phyloP scores from a whole-genome alignment of 2,329 filamentous ascomycete genomes.

The Phialophora verrucosa region DNA sequence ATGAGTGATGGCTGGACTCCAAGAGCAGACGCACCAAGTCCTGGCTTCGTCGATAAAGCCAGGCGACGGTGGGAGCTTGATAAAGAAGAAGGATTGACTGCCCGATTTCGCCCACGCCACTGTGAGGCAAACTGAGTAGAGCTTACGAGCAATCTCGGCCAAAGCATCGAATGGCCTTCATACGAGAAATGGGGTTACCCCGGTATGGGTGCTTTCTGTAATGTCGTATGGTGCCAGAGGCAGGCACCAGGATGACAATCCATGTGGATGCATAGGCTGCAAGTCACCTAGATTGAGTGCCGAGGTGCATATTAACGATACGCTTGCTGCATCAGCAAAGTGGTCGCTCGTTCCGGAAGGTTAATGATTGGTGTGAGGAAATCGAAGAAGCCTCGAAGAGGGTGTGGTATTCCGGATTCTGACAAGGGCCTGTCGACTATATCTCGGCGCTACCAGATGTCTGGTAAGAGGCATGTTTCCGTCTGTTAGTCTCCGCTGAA shows the following conservation, averaged over 20 bases:
- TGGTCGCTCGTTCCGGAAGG: constrained; percentile 8
- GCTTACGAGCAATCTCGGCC: neutral
- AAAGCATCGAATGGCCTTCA: neutral
- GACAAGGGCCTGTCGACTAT: neutral
- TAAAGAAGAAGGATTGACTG: neutral
- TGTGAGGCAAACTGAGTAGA: neutral
- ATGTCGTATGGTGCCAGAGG: neutral
- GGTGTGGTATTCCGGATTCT: neutral
- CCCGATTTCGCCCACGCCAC: neutral
- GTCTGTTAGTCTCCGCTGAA: neutral
- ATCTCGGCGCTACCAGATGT: neutral
- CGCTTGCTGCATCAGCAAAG: neutral
- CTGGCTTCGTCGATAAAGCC: neutral
- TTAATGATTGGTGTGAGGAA: neutral
- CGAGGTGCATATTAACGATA: constrained; percentile 7
- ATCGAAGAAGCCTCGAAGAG: neutral
- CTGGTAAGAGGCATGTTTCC: too few species aligned
- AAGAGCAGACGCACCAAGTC: neutral
- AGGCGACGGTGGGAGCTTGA: neutral
- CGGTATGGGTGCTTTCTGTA: neutral
- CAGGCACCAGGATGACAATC: constrained; percentile 7
- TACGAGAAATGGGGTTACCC: neutral
- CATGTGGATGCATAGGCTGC: neutral
- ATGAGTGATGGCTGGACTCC: neutral
- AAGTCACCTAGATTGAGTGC: neutral